Conservation (phyloP, 1,284 basidiomycete genomes). For the Golubevia pallescens region DNA sequence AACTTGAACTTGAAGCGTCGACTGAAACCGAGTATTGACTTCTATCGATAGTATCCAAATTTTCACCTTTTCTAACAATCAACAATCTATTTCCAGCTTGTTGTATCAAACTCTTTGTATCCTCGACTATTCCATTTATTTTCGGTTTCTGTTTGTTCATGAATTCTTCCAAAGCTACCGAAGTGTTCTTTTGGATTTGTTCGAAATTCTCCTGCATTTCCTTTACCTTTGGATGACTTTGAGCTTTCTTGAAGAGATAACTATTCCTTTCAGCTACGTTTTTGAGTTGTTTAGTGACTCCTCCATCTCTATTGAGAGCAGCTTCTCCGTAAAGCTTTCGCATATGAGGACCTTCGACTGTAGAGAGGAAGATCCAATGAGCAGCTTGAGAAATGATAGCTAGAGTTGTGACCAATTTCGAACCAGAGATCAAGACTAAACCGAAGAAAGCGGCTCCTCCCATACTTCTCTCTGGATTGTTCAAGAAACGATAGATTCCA, state of each 20-base stretch:
- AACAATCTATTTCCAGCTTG: conserved; percentile 78
- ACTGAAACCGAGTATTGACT: conserved; percentile 25
- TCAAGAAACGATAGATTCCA: conserved; percentile 89
- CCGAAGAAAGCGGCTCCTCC: conserved; percentile 95
- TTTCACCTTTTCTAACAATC: conserved; percentile 39
- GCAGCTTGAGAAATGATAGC: conserved; percentile 80
- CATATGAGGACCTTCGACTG: conserved; percentile 82
- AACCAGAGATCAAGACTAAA: conserved; percentile 85
- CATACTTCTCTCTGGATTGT: conserved; percentile 89
- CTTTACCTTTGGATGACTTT: conserved; percentile 69
- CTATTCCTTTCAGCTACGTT: conserved; percentile 81
- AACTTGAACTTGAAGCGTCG: background rate
- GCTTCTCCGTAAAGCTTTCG: conserved; percentile 85
- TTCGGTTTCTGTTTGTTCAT: conserved; percentile 70
- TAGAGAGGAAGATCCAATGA: conserved; percentile 65
- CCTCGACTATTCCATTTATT: conserved; percentile 71
- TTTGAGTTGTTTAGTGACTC: conserved; percentile 94
- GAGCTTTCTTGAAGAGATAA: conserved; percentile 31
- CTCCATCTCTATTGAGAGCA: conserved; percentile 88
- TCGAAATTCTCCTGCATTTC: conserved; percentile 92
- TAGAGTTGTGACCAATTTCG: conserved; percentile 81
- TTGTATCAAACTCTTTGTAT: conserved; percentile 88
- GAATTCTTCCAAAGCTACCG: conserved; percentile 88
- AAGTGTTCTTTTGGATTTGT: conserved; percentile 90
- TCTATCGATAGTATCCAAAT: conserved; percentile 33